Conservation (phyloP, 257 asterid genomes). For the Penstemon newberryi region DNA sequence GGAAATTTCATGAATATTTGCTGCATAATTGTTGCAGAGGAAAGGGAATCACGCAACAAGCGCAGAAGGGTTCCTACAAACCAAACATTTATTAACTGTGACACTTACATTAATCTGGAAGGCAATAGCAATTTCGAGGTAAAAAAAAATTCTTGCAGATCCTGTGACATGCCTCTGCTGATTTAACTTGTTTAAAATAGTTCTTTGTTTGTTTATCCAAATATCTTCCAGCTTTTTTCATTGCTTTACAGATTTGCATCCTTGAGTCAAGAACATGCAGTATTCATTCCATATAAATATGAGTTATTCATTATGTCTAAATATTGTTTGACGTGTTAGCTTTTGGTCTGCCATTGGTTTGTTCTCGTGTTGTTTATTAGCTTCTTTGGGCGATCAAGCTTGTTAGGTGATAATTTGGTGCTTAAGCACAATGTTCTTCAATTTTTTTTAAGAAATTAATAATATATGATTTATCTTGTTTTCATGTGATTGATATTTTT, state of each 20-base stretch:
- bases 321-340: neutral
- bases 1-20: constrained; percentile 26
- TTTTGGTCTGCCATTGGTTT: neutral
- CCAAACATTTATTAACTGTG: constrained; percentile 50
- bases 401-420: neutral
- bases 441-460: neutral
- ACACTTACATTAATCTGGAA: constrained; percentile 60
- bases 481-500: constrained; percentile 6
- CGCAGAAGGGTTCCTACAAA: constrained; percentile 56
- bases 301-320: too few relatives aligned
- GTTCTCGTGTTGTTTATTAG: neutral
- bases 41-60: constrained; percentile 46
- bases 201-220: neutral
- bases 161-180: neutral
- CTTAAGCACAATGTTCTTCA: neutral
- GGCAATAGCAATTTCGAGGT: constrained; percentile 61
- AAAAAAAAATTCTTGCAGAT: constrained; percentile 17
- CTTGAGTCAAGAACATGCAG: neutral
- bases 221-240: neutral
- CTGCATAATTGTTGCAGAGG: constrained; percentile 48
- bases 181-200: neutral
- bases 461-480: neutral
- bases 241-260: neutral
- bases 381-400: neutral
- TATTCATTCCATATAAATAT: neutral